Percentiles rank a stretch among this genome's conserved stretches.
Conservation (phyloP, 768 basidiomycete species). For the Candolleomyces efflorescens region DNA sequence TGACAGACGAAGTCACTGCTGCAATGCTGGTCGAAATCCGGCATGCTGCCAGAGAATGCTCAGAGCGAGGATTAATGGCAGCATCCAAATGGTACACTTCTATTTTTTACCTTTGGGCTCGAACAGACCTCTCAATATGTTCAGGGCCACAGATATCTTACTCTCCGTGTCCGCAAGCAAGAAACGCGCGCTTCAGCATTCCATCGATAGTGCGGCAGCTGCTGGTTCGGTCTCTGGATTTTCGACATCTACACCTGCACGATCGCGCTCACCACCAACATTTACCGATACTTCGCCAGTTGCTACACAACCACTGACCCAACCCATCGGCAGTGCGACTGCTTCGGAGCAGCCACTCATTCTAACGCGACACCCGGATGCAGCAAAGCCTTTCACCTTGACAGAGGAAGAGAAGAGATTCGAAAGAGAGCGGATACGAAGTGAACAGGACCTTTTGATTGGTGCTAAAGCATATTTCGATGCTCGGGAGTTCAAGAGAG, state of each 20-base stretch:
- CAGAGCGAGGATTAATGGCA: slow-evolving; percentile 62
- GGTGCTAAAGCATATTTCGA: slow-evolving; percentile 74
- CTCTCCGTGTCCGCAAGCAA: slow-evolving; percentile 52
- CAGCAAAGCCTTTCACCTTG: slow-evolving; percentile 26
- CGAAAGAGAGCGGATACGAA: slow-evolving; percentile 46
- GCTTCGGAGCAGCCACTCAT: not conserved
- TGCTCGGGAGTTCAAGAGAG: slow-evolving; percentile 73
- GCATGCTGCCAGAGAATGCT: slow-evolving; percentile 64
- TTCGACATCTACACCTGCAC: slow-evolving; percentile 59
- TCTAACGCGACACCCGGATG: slow-evolving; percentile 29
- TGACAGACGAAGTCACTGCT: slow-evolving; percentile 13
- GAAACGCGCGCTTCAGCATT: slow-evolving; percentile 27
- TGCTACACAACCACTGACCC: slow-evolving; percentile 27
- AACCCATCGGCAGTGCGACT: slow-evolving; percentile 12
- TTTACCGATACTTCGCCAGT: slow-evolving; percentile 34
- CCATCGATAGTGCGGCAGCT: not conserved
- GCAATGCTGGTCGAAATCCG: slow-evolving; percentile 39
- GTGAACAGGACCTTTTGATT: slow-evolving; percentile 70
- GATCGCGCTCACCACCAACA: slow-evolving; percentile 36
- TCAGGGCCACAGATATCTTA: slow-evolving; percentile 75
- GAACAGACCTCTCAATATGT: slow-evolving; percentile 8
- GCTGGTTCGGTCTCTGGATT: slow-evolving; percentile 27
- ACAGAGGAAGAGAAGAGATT: slow-evolving; percentile 28
- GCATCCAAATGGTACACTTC: slow-evolving; percentile 72
- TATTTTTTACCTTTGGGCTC: slow-evolving; percentile 10